phyloP scores from a whole-genome alignment of 1,139 yeast species.

The Kodamaea ohmeri region DNA sequence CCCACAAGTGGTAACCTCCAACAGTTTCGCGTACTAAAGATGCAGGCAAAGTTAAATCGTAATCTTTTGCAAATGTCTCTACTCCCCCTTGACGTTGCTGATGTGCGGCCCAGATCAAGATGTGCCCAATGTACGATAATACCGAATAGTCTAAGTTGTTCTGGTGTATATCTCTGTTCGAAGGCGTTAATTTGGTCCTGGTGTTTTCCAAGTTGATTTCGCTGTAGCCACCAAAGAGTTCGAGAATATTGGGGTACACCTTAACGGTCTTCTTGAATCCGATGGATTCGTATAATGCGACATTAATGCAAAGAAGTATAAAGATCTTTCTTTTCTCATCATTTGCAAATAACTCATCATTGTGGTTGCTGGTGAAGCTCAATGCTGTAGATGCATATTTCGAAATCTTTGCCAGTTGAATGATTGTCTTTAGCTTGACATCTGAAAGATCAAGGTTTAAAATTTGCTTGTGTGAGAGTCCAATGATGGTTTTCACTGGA shows the following conservation, averaged over 20 bases:
- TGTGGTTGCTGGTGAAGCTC: conserved; percentile 28
- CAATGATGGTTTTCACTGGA: conserved; percentile 42
- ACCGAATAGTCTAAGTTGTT: conserved; percentile 42
- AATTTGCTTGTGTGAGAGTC: conserved; percentile 39
- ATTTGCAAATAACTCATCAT: conserved; percentile 29
- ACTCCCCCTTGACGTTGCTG: conserved; percentile 23
- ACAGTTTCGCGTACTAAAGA: conserved; percentile 24
- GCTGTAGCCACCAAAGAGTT: conserved; percentile 31
- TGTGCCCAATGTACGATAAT: conserved; percentile 41
- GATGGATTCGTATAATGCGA: conserved; percentile 40
- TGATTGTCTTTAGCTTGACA: conserved; percentile 41
- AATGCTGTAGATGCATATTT: conserved; percentile 32
- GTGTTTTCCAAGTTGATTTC: conserved; percentile 38
- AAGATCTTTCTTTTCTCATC: conserved; percentile 26
- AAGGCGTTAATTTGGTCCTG: conserved; percentile 36
- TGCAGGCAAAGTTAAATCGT: conserved; percentile 21
- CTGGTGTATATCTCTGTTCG: conserved; percentile 34
- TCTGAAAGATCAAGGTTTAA: conserved; percentile 33
- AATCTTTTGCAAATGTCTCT: conserved; percentile 20
- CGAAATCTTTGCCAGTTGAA: conserved; percentile 31
- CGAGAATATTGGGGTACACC: conserved; percentile 28
- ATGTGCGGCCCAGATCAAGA: conserved; percentile 39
- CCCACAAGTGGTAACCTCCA: conserved; percentile 49
- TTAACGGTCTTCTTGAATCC: conserved; percentile 35
- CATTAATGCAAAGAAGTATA: conserved; percentile 32